Base-by-base conservation (phyloP, 1,284 basidiomycete species). In the Boletus albobrunnescens region DNA sequence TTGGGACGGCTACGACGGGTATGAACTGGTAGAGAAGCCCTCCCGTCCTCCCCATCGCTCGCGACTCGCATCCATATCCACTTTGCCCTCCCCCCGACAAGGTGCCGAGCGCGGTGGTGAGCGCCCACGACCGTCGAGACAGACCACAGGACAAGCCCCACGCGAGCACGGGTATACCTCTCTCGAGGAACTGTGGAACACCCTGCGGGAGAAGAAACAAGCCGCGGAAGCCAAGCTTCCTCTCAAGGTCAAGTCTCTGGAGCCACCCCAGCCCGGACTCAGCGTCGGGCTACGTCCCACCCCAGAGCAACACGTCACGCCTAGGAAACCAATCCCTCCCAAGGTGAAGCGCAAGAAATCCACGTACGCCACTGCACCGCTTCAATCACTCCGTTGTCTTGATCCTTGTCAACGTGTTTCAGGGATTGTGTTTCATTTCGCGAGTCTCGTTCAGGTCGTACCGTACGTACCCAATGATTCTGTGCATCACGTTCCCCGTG, bases 241-340 rank as follows among this genome's bases (percentile, higher is more conserved):
- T 49, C 74, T 78, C 35, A 86, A 86, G 62, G 79, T 85, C 36
- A 76, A 79, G 60, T 85, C 82, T 23, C 69, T 85, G 19, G 81
- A 79, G 56, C 67, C 73, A 36, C 57, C 67, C 13, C 66, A 65
- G 36, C 20, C 55, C 38, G 57, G 48, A 37, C n/a, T 59, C 27
- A 62, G 53, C 41, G 45, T 22, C 20, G 36, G 46, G 16, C 52
- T 64, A 14, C 60, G 65, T 44, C 41, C 46, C 46, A 47, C 44
- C 17, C 56, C 62, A 36, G 62, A 67, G 19, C 65, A 60, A 14
- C 59, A 50, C 28, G 44, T 46, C 47, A 51, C 43, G 38, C 56
- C 55, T 3, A 60, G 52, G 47, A 66, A 61, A 45, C 53, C 27
- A 31, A 60, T 55, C 17, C 63, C 64, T 39, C 66, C 70, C 57